Evolutionary conservation across 2,329 filamentous ascomycete species (phyloP).

Genomic region (Pestalotiopsis sp.): DNA sequence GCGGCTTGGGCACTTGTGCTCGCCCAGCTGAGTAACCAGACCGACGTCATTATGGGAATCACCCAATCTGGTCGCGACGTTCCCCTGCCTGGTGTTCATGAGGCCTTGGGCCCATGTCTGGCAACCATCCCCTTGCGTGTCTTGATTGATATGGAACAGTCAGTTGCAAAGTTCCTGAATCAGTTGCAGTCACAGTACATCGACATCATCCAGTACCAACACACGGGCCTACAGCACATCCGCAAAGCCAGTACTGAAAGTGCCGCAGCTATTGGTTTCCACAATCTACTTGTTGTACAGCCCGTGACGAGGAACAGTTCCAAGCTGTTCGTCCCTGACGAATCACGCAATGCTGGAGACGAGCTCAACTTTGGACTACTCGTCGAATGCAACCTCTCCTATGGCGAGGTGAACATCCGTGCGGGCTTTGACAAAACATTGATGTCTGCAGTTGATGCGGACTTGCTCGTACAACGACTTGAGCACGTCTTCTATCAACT

Average conservation of each 20-base stretch:
- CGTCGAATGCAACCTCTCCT: background rate
- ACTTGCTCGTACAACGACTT: background rate
- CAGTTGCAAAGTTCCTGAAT: conserved; percentile 6
- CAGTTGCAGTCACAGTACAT: conserved; percentile 9
- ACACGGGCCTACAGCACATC: conserved; percentile 9
- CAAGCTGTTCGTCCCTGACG: background rate
- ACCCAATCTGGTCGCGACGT: conserved; percentile 9
- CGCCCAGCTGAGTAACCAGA: conserved; percentile 1
- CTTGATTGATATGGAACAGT: conserved; percentile 1
- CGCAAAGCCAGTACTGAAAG: conserved; percentile 3
- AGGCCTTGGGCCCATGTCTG: conserved; percentile 3
- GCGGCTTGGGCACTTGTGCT: conserved; percentile 10
- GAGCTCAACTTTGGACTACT: conserved; percentile 3
- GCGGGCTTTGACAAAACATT: conserved; percentile 9
- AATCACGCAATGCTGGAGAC: conserved; percentile 1
- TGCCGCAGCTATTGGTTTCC: conserved; percentile 7
- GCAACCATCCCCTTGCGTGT: conserved; percentile 10
- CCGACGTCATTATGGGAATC: conserved; percentile 9
- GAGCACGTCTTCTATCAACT: conserved; percentile 1
- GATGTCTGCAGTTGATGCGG: background rate
- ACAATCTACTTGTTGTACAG: conserved; percentile 9
- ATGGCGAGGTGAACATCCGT: conserved; percentile 6
- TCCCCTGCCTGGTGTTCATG: conserved; percentile 5
- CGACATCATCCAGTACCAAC: conserved; percentile 5
- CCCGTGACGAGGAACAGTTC: background rate